These are phyloP conservation scores for Artomyces pyxidatus DNA, from an alignment of 768 basidiomycete species.

Conservation along the genomic window DNA sequence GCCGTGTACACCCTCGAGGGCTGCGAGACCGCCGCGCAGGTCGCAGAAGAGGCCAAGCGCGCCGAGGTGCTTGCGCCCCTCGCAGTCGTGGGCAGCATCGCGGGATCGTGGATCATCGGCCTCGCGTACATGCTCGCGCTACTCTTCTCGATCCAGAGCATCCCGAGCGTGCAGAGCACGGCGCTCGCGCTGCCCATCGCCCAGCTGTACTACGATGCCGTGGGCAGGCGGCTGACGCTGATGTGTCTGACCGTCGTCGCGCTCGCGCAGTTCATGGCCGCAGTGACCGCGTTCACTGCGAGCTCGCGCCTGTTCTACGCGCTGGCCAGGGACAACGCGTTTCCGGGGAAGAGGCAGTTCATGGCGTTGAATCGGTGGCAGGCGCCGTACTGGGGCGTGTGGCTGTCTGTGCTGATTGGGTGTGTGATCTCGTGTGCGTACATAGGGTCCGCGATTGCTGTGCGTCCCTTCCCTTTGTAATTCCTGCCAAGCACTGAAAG, in stretches of 20 bases:
- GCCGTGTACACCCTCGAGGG: constrained; percentile 56
- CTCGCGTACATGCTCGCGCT: constrained; percentile 51
- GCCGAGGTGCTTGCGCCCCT: constrained; percentile 50
- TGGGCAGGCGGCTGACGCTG: constrained; percentile 36
- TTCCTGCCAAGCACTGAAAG: background rate
- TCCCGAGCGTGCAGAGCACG: constrained; percentile 40
- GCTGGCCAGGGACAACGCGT: constrained; percentile 44
- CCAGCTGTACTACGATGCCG: constrained; percentile 48
- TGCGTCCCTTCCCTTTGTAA: constrained; percentile 21
- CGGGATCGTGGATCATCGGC: constrained; percentile 49
- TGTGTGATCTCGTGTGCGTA: constrained; percentile 51
- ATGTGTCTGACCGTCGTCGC: constrained; percentile 44
- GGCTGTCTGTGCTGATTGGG: constrained; percentile 44
- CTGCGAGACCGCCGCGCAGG: constrained; percentile 56
- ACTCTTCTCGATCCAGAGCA: constrained; percentile 48
- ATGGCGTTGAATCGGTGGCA: constrained; percentile 45
- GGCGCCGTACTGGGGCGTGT: constrained; percentile 47
- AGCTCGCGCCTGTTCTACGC: constrained; percentile 51
- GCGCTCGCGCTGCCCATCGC: constrained; percentile 51
- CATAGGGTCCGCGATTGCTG: constrained; percentile 47
- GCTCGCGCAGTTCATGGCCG: constrained; percentile 45
- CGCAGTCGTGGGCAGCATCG: constrained; percentile 47
- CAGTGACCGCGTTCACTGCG: constrained; percentile 50
- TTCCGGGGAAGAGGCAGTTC: constrained; percentile 38
- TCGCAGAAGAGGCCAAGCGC: constrained; percentile 50